phyloP scores from a whole-genome alignment of 2,329 filamentous ascomycete genomes.

The Plenodomus tracheiphilus region DNA sequence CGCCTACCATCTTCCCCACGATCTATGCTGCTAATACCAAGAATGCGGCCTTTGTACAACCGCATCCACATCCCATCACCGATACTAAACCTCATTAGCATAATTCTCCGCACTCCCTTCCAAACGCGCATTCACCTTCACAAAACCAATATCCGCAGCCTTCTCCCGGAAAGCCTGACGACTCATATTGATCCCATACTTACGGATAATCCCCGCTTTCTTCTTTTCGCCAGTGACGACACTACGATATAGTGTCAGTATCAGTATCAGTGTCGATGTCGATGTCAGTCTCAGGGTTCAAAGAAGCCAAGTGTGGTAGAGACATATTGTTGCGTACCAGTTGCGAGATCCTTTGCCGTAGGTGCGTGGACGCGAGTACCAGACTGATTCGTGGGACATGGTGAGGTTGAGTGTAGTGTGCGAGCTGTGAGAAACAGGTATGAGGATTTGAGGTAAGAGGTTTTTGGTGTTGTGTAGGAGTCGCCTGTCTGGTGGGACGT shows the following conservation, averaged over 20 bases:
- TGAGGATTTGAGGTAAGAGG: background rate
- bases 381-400: conserved; percentile 60
- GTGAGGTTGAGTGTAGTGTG: background rate
- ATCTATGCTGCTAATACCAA: too few relatives aligned
- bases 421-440: background rate
- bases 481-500: background rate
- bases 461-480: background rate
- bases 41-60: too few relatives aligned
- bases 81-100: background rate
- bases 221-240: conserved; percentile 35
- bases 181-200: conserved; percentile 89
- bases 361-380: conserved; percentile 93
- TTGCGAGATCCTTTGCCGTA: conserved; percentile 93
- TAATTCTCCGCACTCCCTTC: background rate
- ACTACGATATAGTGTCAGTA: conserved; percentile 5
- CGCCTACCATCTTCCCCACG: too few relatives aligned
- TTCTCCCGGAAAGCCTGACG: conserved; percentile 70
- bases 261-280: too few relatives aligned
- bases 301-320: too few relatives aligned
- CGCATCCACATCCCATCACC: background rate
- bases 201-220: conserved; percentile 92
- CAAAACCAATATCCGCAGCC: conserved; percentile 66
- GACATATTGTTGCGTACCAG: conserved; percentile 67
- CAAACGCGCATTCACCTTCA: conserved; percentile 56
- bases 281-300: too few relatives aligned